Evolutionary conservation across 805 yeast genomes (phyloP), one percentile per base, ranked within the genome.

Genomic region (Kodamaea fukazawae): DNA sequence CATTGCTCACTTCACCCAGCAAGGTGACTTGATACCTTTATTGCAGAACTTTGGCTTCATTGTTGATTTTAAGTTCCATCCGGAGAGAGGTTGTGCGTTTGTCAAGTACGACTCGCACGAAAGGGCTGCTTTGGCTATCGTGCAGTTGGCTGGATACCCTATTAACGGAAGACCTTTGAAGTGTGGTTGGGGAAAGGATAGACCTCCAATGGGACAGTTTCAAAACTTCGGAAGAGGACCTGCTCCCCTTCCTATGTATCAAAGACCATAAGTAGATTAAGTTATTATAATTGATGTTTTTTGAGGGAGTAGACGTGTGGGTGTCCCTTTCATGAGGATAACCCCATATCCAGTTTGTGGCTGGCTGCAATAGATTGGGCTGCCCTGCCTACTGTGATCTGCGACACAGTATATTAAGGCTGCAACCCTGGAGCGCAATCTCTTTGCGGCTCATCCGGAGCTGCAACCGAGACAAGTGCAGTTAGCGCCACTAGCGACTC

Each of bases 21-120:
- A 85, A 60, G 71, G 71, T 40, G 93, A 86, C 47, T 67, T 88
- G 53, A 70, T 83, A 41, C 87, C 91, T 15, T 62, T 87, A 38
- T 64, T 87, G 46, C 90, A 81, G 56, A 81, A 76, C 49, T 86
- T 87, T 58, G 96, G 96, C 4, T 86, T 70, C 61, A 83, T 88
- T 55, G 81, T 85, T 42, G 93, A 85, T 50, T 78, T 88, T 56
- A 83, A 84, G 60, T 76, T 84, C 53, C 83, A 83, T 48, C 83
- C 88, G 7, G 95, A 87, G 41, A 77, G 77, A 47, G 93, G 91
- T 4, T 88, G 91, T 66, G 95, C 96, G 8, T 89, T 88, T 67
- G 91, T 86, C 46, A 83, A 83, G 61, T 87, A 81, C 57, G 95
- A 85, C 54, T 73, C 86, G 31, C 96, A 88, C 60, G 95, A 88